Conservation (phyloP, 331 rosid genomes). For the Arachis monticola region DNA sequence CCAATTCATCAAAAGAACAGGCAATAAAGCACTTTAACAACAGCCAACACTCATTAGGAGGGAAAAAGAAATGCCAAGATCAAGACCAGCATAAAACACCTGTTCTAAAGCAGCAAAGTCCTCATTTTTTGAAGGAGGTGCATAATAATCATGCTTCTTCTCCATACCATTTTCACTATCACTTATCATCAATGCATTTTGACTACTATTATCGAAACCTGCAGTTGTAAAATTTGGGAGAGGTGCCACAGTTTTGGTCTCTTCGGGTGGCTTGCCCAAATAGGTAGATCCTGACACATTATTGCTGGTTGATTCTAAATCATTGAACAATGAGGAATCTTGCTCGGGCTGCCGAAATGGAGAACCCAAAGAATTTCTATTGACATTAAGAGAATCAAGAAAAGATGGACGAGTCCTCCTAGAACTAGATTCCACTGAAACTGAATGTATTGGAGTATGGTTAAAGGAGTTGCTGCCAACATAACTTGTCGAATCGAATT, state of each 20-base stretch:
- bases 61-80: slow-evolving; percentile 6
- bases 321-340: slow-evolving; percentile 50
- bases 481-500: slow-evolving; percentile 51
- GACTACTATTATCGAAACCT: slow-evolving; percentile 40
- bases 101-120: slow-evolving; percentile 95
- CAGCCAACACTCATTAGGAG: slow-evolving; percentile 30
- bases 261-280: slow-evolving; percentile 53
- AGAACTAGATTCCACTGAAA: slow-evolving; percentile 58
- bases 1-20: slow-evolving; percentile 16
- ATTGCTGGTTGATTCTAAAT: slow-evolving; percentile 49
- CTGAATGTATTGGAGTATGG: slow-evolving; percentile 50
- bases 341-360: slow-evolving; percentile 51
- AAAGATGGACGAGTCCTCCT: slow-evolving; percentile 85
- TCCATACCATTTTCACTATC: slow-evolving; percentile 64
- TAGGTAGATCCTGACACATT: slow-evolving; percentile 47
- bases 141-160: slow-evolving; percentile 57
- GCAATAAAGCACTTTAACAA: slow-evolving; percentile 20
- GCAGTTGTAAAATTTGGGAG: slow-evolving; percentile 47
- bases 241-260: slow-evolving; percentile 47
- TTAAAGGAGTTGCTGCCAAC: slow-evolving; percentile 53
- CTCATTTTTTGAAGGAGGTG: slow-evolving; percentile 72
- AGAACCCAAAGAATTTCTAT: slow-evolving; percentile 59
- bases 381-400: slow-evolving; percentile 78
- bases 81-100: slow-evolving; percentile 56
- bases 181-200: slow-evolving; percentile 45